Conservation (phyloP, 371 early-diverging fungal genomes). For the Rhizopus stolonifer region DNA sequence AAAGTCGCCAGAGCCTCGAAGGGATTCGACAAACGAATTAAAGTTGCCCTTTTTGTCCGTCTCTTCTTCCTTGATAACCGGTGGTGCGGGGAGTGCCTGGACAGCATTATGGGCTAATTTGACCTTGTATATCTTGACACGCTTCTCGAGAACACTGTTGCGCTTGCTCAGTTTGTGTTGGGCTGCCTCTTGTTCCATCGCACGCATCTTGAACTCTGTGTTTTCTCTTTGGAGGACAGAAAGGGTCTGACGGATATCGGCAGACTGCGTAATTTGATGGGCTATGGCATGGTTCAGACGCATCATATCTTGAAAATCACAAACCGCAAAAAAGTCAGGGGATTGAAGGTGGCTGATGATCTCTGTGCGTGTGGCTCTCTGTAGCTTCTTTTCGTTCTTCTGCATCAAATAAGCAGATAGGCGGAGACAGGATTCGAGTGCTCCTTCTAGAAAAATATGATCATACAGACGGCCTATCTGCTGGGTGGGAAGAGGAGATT, state of each 20-base stretch:
- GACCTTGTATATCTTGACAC: slow-evolving; percentile 37
- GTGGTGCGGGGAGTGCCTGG: slow-evolving; percentile 1
- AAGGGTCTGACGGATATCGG: slow-evolving; percentile 53
- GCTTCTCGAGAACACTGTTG: slow-evolving; percentile 33
- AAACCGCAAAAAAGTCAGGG: slow-evolving; percentile 57
- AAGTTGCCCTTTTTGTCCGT: slow-evolving; percentile 15
- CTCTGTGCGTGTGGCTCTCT: slow-evolving; percentile 67
- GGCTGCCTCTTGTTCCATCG: slow-evolving; percentile 46
- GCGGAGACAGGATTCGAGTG: slow-evolving; percentile 73
- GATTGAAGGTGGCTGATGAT: slow-evolving; percentile 61
- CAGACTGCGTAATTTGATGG: slow-evolving; percentile 41
- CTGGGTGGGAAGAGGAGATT: slow-evolving; percentile 69
- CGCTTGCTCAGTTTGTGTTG: slow-evolving; percentile 34
- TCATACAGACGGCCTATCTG: slow-evolving; percentile 86
- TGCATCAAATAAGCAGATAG: slow-evolving; percentile 80
- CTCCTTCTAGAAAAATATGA: slow-evolving; percentile 85
- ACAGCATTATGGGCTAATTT: slow-evolving; percentile 25
- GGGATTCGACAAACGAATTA: slow-evolving; percentile 35
- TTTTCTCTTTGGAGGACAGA: slow-evolving; percentile 56
- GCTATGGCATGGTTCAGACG: slow-evolving; percentile 23
- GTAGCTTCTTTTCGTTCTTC: slow-evolving; percentile 65
- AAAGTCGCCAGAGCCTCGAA: slow-evolving; percentile 45
- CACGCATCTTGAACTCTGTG: slow-evolving; percentile 48
- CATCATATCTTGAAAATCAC: background rate
- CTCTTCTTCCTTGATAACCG: slow-evolving; percentile 8